Percentiles rank a stretch among this genome's conserved stretches.
Evolutionary conservation across 2,329 filamentous ascomycete species (phyloP).

Genomic region (Fusarium nisikadoi): DNA sequence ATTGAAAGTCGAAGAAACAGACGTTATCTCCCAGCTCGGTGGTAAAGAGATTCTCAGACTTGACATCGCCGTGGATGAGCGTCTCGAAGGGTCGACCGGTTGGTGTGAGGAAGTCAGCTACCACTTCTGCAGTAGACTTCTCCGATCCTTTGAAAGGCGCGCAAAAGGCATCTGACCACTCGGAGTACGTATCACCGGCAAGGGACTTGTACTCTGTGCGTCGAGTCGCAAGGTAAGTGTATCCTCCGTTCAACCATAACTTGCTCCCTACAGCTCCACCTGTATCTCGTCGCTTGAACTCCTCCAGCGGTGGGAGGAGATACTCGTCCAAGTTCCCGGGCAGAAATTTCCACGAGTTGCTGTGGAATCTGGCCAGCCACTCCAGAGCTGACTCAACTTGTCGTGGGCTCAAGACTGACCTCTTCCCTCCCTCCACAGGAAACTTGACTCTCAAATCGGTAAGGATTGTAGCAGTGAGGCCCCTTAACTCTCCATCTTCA

Average conservation of each 20-base stretch:
- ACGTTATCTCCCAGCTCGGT: slow-evolving; percentile 59
- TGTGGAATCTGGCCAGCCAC: slow-evolving; percentile 73
- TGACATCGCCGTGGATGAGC: slow-evolving; percentile 75
- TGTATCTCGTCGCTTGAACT: slow-evolving; percentile 50
- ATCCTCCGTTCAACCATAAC: slow-evolving; percentile 74
- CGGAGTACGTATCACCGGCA: slow-evolving; percentile 56
- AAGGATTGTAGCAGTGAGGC: slow-evolving; percentile 65
- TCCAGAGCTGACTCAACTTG: slow-evolving; percentile 66
- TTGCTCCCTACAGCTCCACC: slow-evolving; percentile 36
- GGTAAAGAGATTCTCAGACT: slow-evolving; percentile 75
- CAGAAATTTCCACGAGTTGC: slow-evolving; percentile 58
- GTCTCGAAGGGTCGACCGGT: slow-evolving; percentile 60
- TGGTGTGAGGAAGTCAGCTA: slow-evolving; percentile 62
- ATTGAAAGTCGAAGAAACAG: slow-evolving; percentile 77
- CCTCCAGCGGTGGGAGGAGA: slow-evolving; percentile 66
- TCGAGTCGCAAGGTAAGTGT: slow-evolving; percentile 74
- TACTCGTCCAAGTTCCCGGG: slow-evolving; percentile 49
- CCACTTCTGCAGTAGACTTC: slow-evolving; percentile 61
- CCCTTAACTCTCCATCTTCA: slow-evolving; percentile 46
- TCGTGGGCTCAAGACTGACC: slow-evolving; percentile 54
- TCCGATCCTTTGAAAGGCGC: slow-evolving; percentile 33
- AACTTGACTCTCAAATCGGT: slow-evolving; percentile 65
- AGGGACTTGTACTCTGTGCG: slow-evolving; percentile 65
- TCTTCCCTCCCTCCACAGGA: slow-evolving; percentile 66
- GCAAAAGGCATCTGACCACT: slow-evolving; percentile 67